These are phyloP conservation scores for Ilex aquifolium DNA, from an alignment of 257 asterid genomes.

Conservation along the genomic window DNA sequence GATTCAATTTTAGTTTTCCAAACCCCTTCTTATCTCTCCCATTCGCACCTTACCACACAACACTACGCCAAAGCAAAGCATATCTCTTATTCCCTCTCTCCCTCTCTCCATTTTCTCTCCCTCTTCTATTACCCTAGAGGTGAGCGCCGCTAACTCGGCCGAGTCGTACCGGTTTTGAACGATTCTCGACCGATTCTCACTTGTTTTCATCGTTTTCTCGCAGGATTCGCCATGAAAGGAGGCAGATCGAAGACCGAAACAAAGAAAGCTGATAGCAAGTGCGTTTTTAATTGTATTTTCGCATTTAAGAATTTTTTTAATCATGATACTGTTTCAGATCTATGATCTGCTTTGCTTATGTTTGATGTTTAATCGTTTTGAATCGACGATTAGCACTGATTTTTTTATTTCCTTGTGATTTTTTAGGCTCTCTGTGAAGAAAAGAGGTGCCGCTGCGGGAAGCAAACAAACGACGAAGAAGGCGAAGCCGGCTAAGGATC, in stretches of 20 bases:
- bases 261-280: constrained; percentile 59
- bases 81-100: constrained; percentile 20
- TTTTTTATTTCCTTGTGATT: not conserved
- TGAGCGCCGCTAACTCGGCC: constrained; percentile 9
- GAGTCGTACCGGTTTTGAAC: constrained; percentile 19
- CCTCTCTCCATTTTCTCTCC: constrained; percentile 15
- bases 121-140: not conserved
- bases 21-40: constrained; percentile 24
- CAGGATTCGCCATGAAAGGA: constrained; percentile 59
- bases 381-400: too few species aligned
- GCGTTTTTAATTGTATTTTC: constrained; percentile 13
- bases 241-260: constrained; percentile 57
- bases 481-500: constrained; percentile 73
- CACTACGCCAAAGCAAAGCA: constrained; percentile 16
- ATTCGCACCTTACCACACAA: constrained; percentile 30
- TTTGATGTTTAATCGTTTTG: not conserved
- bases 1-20: constrained; percentile 17
- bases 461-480: constrained; percentile 47
- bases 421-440: constrained; percentile 54
- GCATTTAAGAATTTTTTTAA: not conserved
- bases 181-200: constrained; percentile 36
- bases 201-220: constrained; percentile 17
- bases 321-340: constrained; percentile 23
- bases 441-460: constrained; percentile 29
- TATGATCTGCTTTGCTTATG: constrained; percentile 9